These are phyloP conservation scores for Pseudozyma thailandica DNA, from an alignment of 1,284 basidiomycete species.

Conservation along the genomic window DNA sequence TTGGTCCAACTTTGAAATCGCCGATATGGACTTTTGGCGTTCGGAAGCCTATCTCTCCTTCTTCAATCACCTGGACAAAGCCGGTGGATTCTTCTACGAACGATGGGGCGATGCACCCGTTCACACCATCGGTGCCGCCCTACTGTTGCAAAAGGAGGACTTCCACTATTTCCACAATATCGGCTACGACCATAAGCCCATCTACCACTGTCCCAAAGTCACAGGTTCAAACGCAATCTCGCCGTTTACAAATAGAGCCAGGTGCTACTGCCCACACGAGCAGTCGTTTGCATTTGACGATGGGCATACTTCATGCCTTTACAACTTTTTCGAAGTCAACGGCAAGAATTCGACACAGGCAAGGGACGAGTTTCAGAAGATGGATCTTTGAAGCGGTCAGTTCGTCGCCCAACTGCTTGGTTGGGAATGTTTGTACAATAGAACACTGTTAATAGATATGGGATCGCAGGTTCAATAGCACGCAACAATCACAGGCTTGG, in stretches of 20 bases:
- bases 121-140: constrained; percentile 64
- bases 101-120: constrained; percentile 84
- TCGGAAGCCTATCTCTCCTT: constrained; percentile 79
- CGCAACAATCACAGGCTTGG: no score
- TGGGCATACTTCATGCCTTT: constrained; percentile 18
- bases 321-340: constrained; percentile 30
- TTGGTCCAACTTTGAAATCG: constrained; percentile 77
- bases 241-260: constrained; percentile 25
- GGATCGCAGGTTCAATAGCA: no score
- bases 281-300: constrained; percentile 41
- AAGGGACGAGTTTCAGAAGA: constrained; percentile 8
- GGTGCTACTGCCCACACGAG: constrained; percentile 44
- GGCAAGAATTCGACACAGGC: constrained; percentile 31
- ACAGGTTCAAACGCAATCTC: constrained; percentile 9
- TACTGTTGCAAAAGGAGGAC: constrained; percentile 54
- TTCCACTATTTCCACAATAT: constrained; percentile 63
- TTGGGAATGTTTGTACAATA: no score
- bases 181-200: constrained; percentile 61
- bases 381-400: constrained; percentile 7
- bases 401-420: not conserved
- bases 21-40: constrained; percentile 79
- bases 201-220: constrained; percentile 56
- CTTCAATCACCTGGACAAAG: constrained; percentile 80
- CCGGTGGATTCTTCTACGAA: constrained; percentile 74
- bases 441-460: no score